These are phyloP conservation scores for Colletotrichum eleusines DNA, from an alignment of 2,329 filamentous ascomycete species.

Conservation along the genomic window DNA sequence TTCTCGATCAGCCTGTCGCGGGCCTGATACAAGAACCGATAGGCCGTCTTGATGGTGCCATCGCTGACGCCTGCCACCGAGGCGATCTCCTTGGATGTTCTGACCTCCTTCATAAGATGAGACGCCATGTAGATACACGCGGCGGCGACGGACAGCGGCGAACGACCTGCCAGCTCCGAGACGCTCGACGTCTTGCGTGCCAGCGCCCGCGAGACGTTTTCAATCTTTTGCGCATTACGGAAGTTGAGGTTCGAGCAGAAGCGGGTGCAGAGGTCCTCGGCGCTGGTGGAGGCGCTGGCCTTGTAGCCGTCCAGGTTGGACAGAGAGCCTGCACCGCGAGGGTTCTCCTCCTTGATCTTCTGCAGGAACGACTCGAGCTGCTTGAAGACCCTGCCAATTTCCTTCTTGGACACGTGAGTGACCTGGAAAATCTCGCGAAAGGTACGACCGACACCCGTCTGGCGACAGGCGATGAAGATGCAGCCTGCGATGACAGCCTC, in stretches of 20 bases:
- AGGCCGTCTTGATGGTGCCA: slow-evolving; percentile 95
- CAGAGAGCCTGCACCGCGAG: slow-evolving; percentile 60
- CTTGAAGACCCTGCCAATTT: slow-evolving; percentile 97
- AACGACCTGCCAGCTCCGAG: slow-evolving; percentile 89
- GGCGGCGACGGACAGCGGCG: slow-evolving; percentile 91
- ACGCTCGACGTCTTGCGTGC: slow-evolving; percentile 82
- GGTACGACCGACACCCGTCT: slow-evolving; percentile 86
- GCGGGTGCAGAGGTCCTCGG: slow-evolving; percentile 86
- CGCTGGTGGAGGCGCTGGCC: slow-evolving; percentile 80
- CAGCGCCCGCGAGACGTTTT: slow-evolving; percentile 83
- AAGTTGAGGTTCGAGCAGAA: slow-evolving; percentile 87
- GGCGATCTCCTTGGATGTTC: slow-evolving; percentile 88
- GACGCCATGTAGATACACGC: slow-evolving; percentile 98
- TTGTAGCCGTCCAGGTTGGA: slow-evolving; percentile 77
- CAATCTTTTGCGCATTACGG: slow-evolving; percentile 78
- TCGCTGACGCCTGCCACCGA: slow-evolving; percentile 90
- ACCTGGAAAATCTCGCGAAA: slow-evolving; percentile 95
- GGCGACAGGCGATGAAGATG: slow-evolving; percentile 97
- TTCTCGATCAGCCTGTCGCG: slow-evolving; percentile 80
- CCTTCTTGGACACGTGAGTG: slow-evolving; percentile 95
- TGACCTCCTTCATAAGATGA: slow-evolving; percentile 83
- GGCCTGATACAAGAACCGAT: slow-evolving; percentile 85
- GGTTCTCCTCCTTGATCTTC: slow-evolving; percentile 75
- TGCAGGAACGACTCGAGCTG: slow-evolving; percentile 88
- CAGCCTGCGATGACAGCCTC: slow-evolving; percentile 95